phyloP scores from a whole-genome alignment of 371 early-diverging fungal species.

The Ordospora pajunii region DNA sequence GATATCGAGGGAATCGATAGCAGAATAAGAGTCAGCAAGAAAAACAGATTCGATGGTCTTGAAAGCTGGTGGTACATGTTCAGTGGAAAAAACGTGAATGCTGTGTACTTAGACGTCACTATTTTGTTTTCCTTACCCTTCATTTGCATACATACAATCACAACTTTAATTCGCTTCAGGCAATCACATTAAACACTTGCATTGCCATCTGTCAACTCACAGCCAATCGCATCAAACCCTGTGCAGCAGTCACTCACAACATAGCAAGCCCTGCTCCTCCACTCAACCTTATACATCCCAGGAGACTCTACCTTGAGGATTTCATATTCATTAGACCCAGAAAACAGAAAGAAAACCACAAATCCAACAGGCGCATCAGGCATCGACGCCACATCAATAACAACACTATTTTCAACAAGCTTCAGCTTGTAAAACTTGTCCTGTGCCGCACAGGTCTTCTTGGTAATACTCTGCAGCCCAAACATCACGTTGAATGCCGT shows the following conservation, averaged over 20 bases:
- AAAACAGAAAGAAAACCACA: neutral
- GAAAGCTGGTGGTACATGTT: slow-evolving; percentile 80
- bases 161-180: neutral
- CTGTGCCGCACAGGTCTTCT: too few relatives aligned
- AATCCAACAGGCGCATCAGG: neutral
- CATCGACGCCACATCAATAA: neutral
- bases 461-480: neutral
- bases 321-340: neutral
- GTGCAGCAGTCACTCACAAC: neutral
- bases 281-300: neutral
- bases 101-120: slow-evolving; percentile 68
- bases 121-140: slow-evolving; percentile 40
- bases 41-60: slow-evolving; percentile 78
- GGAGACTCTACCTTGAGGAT: neutral
- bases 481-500: neutral
- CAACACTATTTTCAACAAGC: neutral
- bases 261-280: neutral
- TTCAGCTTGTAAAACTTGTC: slow-evolving; percentile 1
- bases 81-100: slow-evolving; percentile 74
- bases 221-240: neutral
- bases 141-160: neutral
- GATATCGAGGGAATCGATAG: slow-evolving; percentile 75
- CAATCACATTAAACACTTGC: neutral
- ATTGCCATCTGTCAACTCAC: neutral
- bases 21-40: slow-evolving; percentile 72